phyloP scores from a whole-genome alignment of 495 filamentous ascomycete genomes.

The Parmelia sp. region DNA sequence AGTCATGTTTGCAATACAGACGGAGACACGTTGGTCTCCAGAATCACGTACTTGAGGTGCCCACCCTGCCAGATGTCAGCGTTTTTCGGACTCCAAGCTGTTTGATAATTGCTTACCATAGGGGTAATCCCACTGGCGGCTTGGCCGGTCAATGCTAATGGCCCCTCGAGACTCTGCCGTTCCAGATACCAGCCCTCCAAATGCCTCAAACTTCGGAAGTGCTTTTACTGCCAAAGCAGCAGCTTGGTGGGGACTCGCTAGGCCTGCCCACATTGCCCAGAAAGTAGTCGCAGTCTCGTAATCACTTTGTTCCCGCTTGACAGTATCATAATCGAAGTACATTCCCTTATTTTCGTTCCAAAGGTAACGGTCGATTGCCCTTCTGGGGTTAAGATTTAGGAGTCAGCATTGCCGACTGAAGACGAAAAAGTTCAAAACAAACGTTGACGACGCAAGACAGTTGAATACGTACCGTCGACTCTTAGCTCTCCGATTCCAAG shows the following conservation, averaged over 20 bases:
- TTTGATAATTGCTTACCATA: slow-evolving; percentile 49
- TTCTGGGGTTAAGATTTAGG: slow-evolving; percentile 12
- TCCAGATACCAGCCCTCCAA: slow-evolving; percentile 71
- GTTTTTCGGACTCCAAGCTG: neutral
- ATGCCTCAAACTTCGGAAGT: slow-evolving; percentile 76
- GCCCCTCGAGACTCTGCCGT: slow-evolving; percentile 83
- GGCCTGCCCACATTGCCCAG: slow-evolving; percentile 94
- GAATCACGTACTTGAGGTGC: slow-evolving; percentile 6
- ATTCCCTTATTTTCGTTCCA: slow-evolving; percentile 88
- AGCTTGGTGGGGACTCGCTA: slow-evolving; percentile 73
- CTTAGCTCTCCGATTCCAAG: slow-evolving; percentile 88
- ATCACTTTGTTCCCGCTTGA: slow-evolving; percentile 62
- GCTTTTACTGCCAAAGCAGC: slow-evolving; percentile 64
- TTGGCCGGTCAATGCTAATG: slow-evolving; percentile 58
- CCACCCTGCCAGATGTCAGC: slow-evolving; percentile 16
- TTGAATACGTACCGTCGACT: slow-evolving; percentile 51
- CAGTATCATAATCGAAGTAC: slow-evolving; percentile 94
- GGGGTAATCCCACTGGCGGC: slow-evolving; percentile 97
- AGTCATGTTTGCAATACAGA: neutral
- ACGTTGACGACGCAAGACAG: no score
- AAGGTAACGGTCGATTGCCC: slow-evolving; percentile 76
- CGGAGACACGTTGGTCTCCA: neutral
- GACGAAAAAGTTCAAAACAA: neutral
- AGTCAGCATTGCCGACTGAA: neutral
- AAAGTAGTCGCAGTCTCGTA: slow-evolving; percentile 93